These are phyloP conservation scores for Cudoniella acicularis DNA, from an alignment of 495 filamentous ascomycete genomes.

Conservation along the genomic window DNA sequence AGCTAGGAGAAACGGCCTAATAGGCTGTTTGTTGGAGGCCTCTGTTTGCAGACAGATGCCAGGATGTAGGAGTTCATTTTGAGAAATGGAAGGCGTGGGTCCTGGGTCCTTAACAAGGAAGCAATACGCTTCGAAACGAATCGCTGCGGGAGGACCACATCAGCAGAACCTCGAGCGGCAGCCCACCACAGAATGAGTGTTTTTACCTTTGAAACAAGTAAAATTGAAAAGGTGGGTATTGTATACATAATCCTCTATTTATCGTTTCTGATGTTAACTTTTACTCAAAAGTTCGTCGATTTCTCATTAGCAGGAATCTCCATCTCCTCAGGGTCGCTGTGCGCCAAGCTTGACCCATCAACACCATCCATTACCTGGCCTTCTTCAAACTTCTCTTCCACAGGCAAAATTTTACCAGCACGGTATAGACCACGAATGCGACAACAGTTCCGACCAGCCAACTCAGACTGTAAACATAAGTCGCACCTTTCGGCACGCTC, in stretches of 20 bases:
- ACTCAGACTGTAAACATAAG: slow-evolving; percentile 16
- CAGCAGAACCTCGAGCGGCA: no score
- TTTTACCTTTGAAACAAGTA: neutral
- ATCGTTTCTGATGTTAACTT: neutral
- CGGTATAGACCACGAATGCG: slow-evolving; percentile 9
- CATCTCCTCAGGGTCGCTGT: slow-evolving; percentile 6
- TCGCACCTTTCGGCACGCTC: slow-evolving; percentile 9
- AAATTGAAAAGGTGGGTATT: neutral
- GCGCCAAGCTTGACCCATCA: neutral
- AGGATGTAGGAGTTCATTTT: no score
- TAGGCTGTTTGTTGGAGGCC: no score
- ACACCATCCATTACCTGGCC: slow-evolving; percentile 9
- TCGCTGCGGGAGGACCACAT: no score
- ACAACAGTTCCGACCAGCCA: slow-evolving; percentile 15
- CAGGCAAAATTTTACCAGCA: slow-evolving; percentile 9
- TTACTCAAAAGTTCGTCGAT: neutral
- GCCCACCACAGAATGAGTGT: no score
- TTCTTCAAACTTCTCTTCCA: slow-evolving; percentile 11
- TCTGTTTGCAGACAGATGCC: no score
- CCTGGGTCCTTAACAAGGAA: no score
- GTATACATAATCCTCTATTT: neutral
- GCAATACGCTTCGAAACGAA: no score
- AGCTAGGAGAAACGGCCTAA: no score
- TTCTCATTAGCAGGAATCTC: neutral
- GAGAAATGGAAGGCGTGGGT: no score